Evolutionary conservation across 140 eudicot species (phyloP), one percentile per base, ranked within the genome.

Genomic region (Anethum foeniculum): DNA sequence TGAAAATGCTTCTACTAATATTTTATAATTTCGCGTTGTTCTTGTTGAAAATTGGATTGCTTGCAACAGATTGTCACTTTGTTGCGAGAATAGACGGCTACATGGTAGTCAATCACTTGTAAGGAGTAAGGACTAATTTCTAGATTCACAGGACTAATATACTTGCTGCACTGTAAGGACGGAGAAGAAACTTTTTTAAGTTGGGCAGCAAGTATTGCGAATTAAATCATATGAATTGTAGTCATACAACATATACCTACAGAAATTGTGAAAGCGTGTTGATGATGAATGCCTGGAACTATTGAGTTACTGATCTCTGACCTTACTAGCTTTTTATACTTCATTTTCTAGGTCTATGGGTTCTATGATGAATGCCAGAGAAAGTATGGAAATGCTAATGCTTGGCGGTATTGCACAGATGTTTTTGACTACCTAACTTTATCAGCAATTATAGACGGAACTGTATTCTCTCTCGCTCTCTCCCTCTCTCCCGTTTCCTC

Each of bases 341-440:
- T 25, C 85, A 41, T 77, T 75, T 69, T 78, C 64, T 79, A 95
- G 99, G 99, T 95, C 28, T 95, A 95, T 77, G 99, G 99, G 21
- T 94, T 94, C 82, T 94, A 94, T 80, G 99, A 95, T 78, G 99
- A 95, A 79, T 95, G 99, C 54, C 99, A 95, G 78, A 89, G 99
- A 82, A 95, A 95, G 90, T 95, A 95, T 77, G 99, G 99, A 82
- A 95, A 95, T 85, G 97, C 99, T 46, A 95, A 95, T 88, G 99
- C 97, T 48, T 95, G 97, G 99, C 91, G 99, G 81, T 95, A 95
- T 77, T 95, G 99, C 97, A 95, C 97, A 32, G 99, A 92, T 78
- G 99, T 95, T 69, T 95, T 95, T 68, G 99, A 95, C 85, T 95
- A 92, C 75, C 88, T 95, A 68, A 95, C 99, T 64, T 85, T 95